Base-by-base conservation (phyloP, 1,139 yeast genomes). In the Protomyces lactucae-debilis region DNA sequence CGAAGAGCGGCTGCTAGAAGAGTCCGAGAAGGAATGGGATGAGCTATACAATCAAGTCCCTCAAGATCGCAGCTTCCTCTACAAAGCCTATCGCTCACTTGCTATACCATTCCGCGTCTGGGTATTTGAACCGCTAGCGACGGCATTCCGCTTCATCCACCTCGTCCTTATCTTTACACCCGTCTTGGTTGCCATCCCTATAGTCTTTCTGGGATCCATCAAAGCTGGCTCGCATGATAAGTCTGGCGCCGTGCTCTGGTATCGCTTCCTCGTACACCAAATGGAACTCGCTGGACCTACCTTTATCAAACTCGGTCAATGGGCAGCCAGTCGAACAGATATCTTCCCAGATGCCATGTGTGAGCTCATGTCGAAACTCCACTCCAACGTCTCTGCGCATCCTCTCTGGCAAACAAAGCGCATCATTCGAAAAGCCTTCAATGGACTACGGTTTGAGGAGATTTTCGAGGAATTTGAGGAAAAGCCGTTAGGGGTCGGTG, bases 251-350 rank as follows among this genome's bases (percentile, higher is more conserved):
- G 71, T 80, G 35, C 60, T 85, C 35, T 93, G 97, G 97, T 92
- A 82, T 74, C 75, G 76, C 64, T 77, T 85, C 66, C 75, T 92
- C 51, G 80, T 92, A 61, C 78, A 83, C 76, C 79, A 88, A 0
- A 84, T 95, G 68, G 97, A 93, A 73, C 69, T 79, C 36, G 97
- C 97, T 0, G 99, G 99, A 0, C 96, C 99, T 1, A 87, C 96
- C 5, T 93, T 93, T 75, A 89, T 93, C 68, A 93, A 93, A 75
- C 80, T 93, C 68, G 99, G 98, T 3, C 99, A 95, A 78, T 93
- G 99, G 99, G 99, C 99, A 0, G 98, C 98, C 2, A 88, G 97
- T n/a, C 82, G 99, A 76, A 88, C 96, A 0, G 99, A 93, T 75
- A 88, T 93, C 52, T 92, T 93, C 76, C 87, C 97, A 1, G 79